Percentiles rank a stretch among this genome's conserved stretches.
Evolutionary conservation across 2,329 filamentous ascomycete genomes (phyloP).

Genomic region (Orbilia blumenaviensis): DNA sequence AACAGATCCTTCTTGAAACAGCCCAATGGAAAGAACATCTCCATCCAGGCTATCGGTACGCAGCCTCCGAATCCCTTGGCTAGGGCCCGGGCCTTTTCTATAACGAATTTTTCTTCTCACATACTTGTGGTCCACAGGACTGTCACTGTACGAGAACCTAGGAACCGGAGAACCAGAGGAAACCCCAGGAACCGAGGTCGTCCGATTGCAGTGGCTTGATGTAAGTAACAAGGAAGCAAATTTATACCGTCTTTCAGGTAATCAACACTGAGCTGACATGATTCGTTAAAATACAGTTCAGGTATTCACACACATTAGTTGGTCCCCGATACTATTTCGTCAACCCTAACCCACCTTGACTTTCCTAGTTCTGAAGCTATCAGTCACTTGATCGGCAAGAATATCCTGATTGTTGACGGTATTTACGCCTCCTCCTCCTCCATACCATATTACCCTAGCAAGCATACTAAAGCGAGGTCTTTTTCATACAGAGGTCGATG

Average conservation of each 20-base stretch:
- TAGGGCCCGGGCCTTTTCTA: background rate
- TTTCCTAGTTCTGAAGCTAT: conserved; percentile 75
- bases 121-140: conserved; percentile 58
- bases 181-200: conserved; percentile 88
- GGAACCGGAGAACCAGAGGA: conserved; percentile 72
- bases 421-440: conserved; percentile 1
- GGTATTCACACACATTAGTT: background rate
- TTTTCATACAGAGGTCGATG: conserved; percentile 75
- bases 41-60: conserved; percentile 92
- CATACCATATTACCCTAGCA: background rate
- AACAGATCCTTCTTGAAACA: conserved; percentile 87
- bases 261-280: background rate
- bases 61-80: background rate
- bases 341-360: background rate
- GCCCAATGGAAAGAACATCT: conserved; percentile 87
- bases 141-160: conserved; percentile 94
- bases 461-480: background rate
- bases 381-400: conserved; percentile 88
- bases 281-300: background rate
- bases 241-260: background rate
- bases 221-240: conserved; percentile 64
- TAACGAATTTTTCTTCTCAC: background rate
- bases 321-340: background rate
- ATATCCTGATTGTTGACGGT: conserved; percentile 86
- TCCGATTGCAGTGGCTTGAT: conserved; percentile 97